phyloP scores from a whole-genome alignment of 1,139 yeast species.

The Kurtzmaniella natalensis region DNA sequence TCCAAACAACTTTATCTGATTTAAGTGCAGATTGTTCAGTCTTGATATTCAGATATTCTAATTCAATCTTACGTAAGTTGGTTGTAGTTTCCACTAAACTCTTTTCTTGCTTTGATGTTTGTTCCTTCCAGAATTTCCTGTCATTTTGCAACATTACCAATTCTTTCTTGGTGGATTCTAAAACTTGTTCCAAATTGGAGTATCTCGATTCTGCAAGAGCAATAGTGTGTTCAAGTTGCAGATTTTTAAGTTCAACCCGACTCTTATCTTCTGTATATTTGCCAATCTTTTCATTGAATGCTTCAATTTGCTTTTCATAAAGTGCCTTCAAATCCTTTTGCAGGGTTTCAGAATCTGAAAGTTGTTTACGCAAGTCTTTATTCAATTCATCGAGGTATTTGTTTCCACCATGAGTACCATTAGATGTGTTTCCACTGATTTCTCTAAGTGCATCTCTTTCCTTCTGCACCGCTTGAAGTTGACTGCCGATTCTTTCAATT shows the following conservation, averaged over 20 bases:
- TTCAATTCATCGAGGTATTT: constrained; percentile 26
- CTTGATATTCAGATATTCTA: constrained; percentile 41
- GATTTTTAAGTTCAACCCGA: constrained; percentile 27
- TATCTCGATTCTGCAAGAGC: constrained; percentile 34
- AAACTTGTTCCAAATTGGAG: constrained; percentile 24
- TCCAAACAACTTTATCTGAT: constrained; percentile 53
- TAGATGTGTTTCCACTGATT: constrained; percentile 17
- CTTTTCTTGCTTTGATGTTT: constrained; percentile 53
- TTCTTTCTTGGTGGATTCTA: constrained; percentile 45
- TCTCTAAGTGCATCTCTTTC: constrained; percentile 67
- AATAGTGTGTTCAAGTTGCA: constrained; percentile 27
- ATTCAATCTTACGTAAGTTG: constrained; percentile 55
- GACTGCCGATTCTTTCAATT: constrained; percentile 45
- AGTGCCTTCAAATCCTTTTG: constrained; percentile 29
- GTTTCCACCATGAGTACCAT: constrained; percentile 9
- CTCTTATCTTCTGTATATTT: constrained; percentile 23
- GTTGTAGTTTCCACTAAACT: constrained; percentile 51
- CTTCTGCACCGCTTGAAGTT: constrained; percentile 48
- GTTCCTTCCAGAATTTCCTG: constrained; percentile 44
- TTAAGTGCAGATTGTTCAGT: constrained; percentile 45
- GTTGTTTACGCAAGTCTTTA: constrained; percentile 24
- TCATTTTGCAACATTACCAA: constrained; percentile 46
- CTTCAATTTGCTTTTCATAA: constrained; percentile 19
- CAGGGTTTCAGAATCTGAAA: constrained; percentile 24
- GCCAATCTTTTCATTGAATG: constrained; percentile 26